Evolutionary conservation across 768 basidiomycete genomes (phyloP).

Genomic region (Chalciporus chontae): DNA sequence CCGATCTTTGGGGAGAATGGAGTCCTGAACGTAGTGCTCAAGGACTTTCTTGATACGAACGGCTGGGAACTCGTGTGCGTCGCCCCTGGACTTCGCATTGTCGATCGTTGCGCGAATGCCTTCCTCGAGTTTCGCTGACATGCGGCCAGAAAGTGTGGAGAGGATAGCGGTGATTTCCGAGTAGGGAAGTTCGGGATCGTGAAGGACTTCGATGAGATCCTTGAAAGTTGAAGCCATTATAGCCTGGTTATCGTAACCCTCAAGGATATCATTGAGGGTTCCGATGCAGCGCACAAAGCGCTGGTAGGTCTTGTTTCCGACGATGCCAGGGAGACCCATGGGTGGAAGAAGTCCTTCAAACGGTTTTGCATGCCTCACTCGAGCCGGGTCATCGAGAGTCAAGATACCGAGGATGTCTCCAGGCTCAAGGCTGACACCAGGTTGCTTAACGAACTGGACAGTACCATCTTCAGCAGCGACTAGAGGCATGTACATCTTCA

Average conservation of each 20-base stretch:
- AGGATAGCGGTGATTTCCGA: slow-evolving; percentile 81
- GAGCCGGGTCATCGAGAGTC: slow-evolving; percentile 91
- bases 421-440: slow-evolving; percentile 93
- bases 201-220: slow-evolving; percentile 78
- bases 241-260: slow-evolving; percentile 95
- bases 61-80: slow-evolving; percentile 86
- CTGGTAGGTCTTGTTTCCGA: slow-evolving; percentile 90
- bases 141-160: slow-evolving; percentile 86
- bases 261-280: slow-evolving; percentile 85
- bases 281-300: slow-evolving; percentile 68
- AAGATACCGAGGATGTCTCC: slow-evolving; percentile 98
- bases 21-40: slow-evolving; percentile 81
- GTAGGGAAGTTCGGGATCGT: slow-evolving; percentile 85
- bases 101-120: slow-evolving; percentile 77
- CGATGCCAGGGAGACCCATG: slow-evolving; percentile 81
- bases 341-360: slow-evolving; percentile 91
- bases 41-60: slow-evolving; percentile 80
- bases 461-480: slow-evolving; percentile 91
- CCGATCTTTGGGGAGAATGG: slow-evolving; percentile 75
- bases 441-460: slow-evolving; percentile 95
- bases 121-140: slow-evolving; percentile 90
- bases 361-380: slow-evolving; percentile 97
- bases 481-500: slow-evolving; percentile 99
- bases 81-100: slow-evolving; percentile 64
- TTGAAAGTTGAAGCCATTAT: slow-evolving; percentile 85